A percentile compares a stretch with the other conserved stretches of the same genome.
phyloP scores from a whole-genome alignment of 2,329 filamentous ascomycete genomes.

The Fusarium foetens region DNA sequence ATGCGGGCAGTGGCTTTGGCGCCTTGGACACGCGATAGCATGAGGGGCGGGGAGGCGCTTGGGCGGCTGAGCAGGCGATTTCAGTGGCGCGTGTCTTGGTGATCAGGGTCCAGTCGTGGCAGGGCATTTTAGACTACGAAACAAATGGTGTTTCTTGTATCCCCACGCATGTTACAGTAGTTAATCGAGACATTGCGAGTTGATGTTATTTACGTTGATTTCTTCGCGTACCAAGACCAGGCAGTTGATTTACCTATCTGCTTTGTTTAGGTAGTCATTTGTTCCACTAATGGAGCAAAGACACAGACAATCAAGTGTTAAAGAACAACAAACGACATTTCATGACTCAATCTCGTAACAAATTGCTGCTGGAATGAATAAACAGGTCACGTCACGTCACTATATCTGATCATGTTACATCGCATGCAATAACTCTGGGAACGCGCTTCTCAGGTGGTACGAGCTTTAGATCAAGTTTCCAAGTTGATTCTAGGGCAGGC shows the following conservation, averaged over 20 bases:
- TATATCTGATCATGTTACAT: not conserved
- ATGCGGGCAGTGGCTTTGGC: slow-evolving; percentile 38
- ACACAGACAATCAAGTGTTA: not conserved
- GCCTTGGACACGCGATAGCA: slow-evolving; percentile 15
- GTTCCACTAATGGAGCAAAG: not conserved
- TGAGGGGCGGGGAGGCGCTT: slow-evolving; percentile 23
- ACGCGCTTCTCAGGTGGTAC: not conserved
- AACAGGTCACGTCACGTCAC: not conserved
- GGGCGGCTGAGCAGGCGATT: slow-evolving; percentile 33
- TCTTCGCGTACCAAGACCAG: not conserved
- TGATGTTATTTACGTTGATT: not conserved
- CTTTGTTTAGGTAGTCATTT: not conserved
- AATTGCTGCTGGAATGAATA: slow-evolving; percentile 8
- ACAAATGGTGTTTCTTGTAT: slow-evolving; percentile 29
- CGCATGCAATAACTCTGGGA: not conserved
- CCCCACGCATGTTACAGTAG: not conserved
- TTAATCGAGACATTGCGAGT: not conserved
- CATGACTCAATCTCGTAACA: not conserved
- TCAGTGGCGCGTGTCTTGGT: slow-evolving; percentile 33
- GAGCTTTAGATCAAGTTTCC: slow-evolving; percentile 1
- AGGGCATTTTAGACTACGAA: slow-evolving; percentile 27
- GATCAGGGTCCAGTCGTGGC: slow-evolving; percentile 30
- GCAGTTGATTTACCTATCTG: not conserved
- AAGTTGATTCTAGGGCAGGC: slow-evolving; percentile 4
- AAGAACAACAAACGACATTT: slow-evolving; percentile 2